Evolutionary conservation across 2,329 filamentous ascomycete species (phyloP).

Genomic region (Dothidotthia symphoricarpi): DNA sequence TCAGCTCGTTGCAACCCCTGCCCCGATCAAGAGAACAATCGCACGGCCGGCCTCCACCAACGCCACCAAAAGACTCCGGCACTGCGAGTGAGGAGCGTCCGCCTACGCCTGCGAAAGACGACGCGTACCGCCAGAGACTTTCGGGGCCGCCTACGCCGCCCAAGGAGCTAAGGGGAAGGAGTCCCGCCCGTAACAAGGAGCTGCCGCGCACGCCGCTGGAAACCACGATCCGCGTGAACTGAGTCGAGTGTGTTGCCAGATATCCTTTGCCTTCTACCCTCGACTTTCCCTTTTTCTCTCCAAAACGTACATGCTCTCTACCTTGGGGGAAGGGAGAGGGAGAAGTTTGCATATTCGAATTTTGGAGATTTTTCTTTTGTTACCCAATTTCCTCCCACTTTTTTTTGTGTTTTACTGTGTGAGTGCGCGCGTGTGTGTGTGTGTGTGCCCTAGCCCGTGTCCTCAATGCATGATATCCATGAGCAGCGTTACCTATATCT

Average conservation of each 20-base stretch:
- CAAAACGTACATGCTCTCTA: neutral
- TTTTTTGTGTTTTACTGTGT: too few species aligned
- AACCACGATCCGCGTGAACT: slow-evolving; percentile 35
- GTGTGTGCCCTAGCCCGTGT: too few species aligned
- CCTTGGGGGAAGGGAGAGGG: too few species aligned
- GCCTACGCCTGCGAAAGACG: slow-evolving; percentile 35
- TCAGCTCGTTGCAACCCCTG: slow-evolving; percentile 13
- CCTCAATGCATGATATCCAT: too few species aligned
- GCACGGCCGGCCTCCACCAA: slow-evolving; percentile 41
- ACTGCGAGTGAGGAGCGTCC: slow-evolving; percentile 32
- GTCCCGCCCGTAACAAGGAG: slow-evolving; percentile 34
- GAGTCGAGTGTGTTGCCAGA: neutral
- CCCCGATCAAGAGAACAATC: slow-evolving; percentile 27
- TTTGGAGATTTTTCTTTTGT: too few species aligned
- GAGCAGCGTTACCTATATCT: too few species aligned
- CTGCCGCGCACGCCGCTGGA: slow-evolving; percentile 38
- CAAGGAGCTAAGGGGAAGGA: slow-evolving; percentile 36
- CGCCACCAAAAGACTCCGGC: slow-evolving; percentile 41
- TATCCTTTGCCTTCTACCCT: neutral
- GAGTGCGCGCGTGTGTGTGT: too few species aligned
- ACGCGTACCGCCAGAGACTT: slow-evolving; percentile 17
- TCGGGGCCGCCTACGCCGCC: slow-evolving; percentile 42
- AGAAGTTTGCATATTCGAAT: too few species aligned
- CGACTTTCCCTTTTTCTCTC: neutral
- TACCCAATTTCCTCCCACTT: too few species aligned